Evolutionary conservation across 2,329 filamentous ascomycete species (phyloP), one percentile per base, ranked within the genome.

Genomic region (Aspergillus glaucus): DNA sequence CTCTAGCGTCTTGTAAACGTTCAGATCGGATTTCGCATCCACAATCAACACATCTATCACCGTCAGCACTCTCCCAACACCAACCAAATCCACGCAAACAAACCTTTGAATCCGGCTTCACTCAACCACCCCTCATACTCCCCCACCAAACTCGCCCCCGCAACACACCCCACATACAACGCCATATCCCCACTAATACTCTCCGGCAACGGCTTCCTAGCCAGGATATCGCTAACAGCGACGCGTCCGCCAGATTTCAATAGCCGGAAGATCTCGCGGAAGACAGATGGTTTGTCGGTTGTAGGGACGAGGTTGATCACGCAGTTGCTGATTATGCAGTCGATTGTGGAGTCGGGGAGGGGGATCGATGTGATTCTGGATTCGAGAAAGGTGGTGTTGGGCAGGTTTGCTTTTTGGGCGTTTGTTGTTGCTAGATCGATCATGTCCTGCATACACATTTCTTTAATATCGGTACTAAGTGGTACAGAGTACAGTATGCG

Each of bases 241-340:
- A 85, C 64, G 6, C 81, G 66, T 0, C 82, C 82, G 3, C 79
- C 76, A 0, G 76, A 72, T 54, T 77, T 80, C 1, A 85, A 68
- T 0, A 85, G 53, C 1, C 82, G 75, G 49, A 71, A 71, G 57
- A 84, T 82, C 60, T 85, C 81, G 0, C 64, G 56, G 52, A 85
- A 85, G 0, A 76, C 79, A 0, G 67, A 51, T 5, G 66, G 71
- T 58, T 82, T 84, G 8, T 84, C 77, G 0, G 52, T 49, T 7
- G 65, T 60, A 0, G 79, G 79, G 1, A 83, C 76, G 0, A 83
- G 75, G 54, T 83, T 84, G 50, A 84, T 66, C 22, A 82, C 80
- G 50, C 81, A 86, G 64, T 85, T 86, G 53, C 75, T 79, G 53
- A 84, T 81, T 49, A 85, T 75, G 56, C 77, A 78, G 62, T 83